Percentiles rank a stretch among this genome's conserved stretches.
These are phyloP conservation scores for Solanum virginianum DNA, from an alignment of 257 asterid genomes.

Conservation along the genomic window DNA sequence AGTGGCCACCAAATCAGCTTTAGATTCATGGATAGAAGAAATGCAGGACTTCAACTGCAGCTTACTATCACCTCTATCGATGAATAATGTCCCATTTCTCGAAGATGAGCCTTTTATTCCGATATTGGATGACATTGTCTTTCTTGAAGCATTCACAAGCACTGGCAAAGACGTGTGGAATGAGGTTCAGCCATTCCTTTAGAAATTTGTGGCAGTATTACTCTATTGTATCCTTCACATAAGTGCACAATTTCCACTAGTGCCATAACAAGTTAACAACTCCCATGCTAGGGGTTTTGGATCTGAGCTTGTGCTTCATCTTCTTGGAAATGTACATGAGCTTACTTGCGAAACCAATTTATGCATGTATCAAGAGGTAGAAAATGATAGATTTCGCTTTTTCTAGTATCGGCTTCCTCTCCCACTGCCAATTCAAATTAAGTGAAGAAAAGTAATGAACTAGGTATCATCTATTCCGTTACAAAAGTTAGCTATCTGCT, in stretches of 20 bases:
- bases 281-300: constrained; percentile 2
- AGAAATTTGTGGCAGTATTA: not conserved
- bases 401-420: not conserved
- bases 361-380: not conserved
- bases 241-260: not conserved
- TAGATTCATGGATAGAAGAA: constrained; percentile 8
- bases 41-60: not conserved
- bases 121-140: constrained; percentile 12
- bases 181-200: constrained; percentile 1
- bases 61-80: not conserved
- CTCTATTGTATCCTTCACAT: not conserved
- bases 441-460: not conserved
- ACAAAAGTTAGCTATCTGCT: not conserved
- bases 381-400: not conserved
- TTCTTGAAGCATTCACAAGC: constrained; percentile 10
- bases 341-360: constrained; percentile 2
- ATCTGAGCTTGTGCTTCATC: constrained; percentile 3
- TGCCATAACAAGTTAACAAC: not conserved
- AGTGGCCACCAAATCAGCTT: not conserved
- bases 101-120: constrained; percentile 20
- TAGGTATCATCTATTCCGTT: not conserved
- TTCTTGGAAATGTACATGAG: not conserved
- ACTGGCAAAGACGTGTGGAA: not conserved
- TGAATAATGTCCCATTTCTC: constrained; percentile 2
- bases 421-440: not conserved